Conservation (phyloP, 139 green algal species). For the Micractinium sp. region DNA sequence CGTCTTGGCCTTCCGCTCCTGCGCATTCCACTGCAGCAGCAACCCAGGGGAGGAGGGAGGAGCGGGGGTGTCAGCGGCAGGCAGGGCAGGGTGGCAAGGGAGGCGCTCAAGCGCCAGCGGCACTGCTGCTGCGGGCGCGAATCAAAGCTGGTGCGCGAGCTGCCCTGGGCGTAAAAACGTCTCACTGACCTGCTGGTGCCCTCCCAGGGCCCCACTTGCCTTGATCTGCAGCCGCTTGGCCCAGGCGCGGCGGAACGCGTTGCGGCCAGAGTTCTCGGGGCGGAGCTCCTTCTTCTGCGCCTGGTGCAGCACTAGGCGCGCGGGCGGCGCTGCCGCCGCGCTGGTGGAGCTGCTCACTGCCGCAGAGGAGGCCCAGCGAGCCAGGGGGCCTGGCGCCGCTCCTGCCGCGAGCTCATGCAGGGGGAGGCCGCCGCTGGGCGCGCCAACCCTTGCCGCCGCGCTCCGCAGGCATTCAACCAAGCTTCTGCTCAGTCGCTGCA, state of each 20-base stretch:
- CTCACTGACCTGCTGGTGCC: neutral
- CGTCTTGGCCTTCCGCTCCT: neutral
- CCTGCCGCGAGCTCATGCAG: neutral
- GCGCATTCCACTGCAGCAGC: slow-evolving; percentile 10
- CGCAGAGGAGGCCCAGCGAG: neutral
- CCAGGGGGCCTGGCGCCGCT: neutral
- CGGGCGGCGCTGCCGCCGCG: neutral
- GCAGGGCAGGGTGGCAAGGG: neutral
- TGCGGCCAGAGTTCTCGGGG: slow-evolving; percentile 26
- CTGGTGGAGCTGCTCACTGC: neutral
- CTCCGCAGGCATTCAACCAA: neutral
- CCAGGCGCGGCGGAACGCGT: slow-evolving; percentile 23
- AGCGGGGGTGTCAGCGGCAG: neutral
- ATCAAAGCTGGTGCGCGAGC: neutral
- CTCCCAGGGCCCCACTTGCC: neutral
- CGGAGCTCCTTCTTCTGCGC: neutral
- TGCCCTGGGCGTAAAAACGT: neutral
- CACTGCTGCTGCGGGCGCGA: neutral
- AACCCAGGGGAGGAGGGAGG: neutral
- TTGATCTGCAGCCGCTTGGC: slow-evolving; percentile 24
- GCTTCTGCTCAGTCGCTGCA: neutral
- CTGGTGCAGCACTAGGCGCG: neutral
- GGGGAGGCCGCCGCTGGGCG: neutral
- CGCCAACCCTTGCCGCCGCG: neutral
- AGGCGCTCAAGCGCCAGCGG: too few relatives aligned